Base-by-base conservation (phyloP, 768 basidiomycete genomes). In the Neoboletus magnificus region DNA sequence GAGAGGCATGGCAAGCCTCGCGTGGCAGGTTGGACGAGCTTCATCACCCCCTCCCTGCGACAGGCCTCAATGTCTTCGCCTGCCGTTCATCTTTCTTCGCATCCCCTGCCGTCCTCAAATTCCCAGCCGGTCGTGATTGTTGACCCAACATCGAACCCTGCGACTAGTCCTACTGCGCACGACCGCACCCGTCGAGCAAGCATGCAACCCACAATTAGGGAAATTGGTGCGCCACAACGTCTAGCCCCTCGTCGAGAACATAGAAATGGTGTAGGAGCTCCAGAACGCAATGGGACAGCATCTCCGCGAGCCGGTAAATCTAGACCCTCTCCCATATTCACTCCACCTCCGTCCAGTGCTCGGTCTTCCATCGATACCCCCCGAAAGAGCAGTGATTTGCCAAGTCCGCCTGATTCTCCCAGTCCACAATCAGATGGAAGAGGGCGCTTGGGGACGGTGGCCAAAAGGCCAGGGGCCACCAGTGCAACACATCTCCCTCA, bases 51-150 rank as follows among this genome's bases (percentile, higher is more conserved):
- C 42, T 87, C 87, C 36, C 71, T 89, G 57, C 79, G 83, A 52
- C 80, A 79, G 57, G 89, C 81, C 37, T 87, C 89, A 45, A 78
- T 86, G 76, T 91, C 89, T 54, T 88, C 87, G 22, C 89, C 89
- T 50, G 79, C 84, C 29, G 70, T 91, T 42, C 84, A 87, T 63
- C 77, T 86, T 52, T 81, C 81, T 48, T 83, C 83, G 27, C 79
- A 81, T 71, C 74, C 80, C 33, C 64, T 78, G 48, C 79, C 80
- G 48, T 81, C 83, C 35, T 77, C 80, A n/a, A 78, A 75, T 64
- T 79, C 80, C 39, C 79, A 77, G 55, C 68, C 79, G 20, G 73
- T 76, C 52, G 67, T 80, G 20, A 74, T 79, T 55, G 74, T 70
- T 20, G 77, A 78, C 47, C 78, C 82, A 25, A 76, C 80, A 20